phyloP scores from a whole-genome alignment of 768 basidiomycete species.

The Suillus variegatus region DNA sequence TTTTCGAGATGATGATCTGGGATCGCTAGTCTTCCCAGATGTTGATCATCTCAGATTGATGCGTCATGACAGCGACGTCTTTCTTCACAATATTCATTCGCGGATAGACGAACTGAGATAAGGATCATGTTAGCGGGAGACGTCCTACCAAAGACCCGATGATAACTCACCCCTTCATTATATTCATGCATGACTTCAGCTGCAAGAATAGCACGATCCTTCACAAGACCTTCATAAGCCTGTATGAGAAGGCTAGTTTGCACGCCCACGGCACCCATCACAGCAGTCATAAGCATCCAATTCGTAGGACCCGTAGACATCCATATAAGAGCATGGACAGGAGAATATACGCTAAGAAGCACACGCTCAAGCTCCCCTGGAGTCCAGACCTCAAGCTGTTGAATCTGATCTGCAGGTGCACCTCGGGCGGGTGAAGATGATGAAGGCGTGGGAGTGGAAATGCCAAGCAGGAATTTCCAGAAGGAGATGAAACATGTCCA shows the following conservation, averaged over 20 bases:
- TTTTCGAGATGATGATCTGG: not conserved
- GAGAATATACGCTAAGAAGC: constrained; percentile 78
- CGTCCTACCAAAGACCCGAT: not conserved
- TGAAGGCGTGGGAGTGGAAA: constrained; percentile 47
- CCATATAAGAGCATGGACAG: constrained; percentile 75
- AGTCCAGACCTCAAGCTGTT: constrained; percentile 77
- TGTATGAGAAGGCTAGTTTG: constrained; percentile 49
- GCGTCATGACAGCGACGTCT: constrained; percentile 85
- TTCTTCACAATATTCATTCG: constrained; percentile 72
- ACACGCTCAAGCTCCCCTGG: constrained; percentile 71
- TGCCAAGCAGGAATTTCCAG: constrained; percentile 68
- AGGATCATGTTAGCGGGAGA: not conserved
- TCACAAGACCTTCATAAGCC: constrained; percentile 63
- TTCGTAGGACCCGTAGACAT: constrained; percentile 67
- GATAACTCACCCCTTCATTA: constrained; percentile 63
- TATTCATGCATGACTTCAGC: constrained; percentile 86
- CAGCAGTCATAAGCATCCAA: constrained; percentile 70
- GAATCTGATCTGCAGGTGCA: constrained; percentile 54
- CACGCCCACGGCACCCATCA: constrained; percentile 66
- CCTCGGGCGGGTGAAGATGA: constrained; percentile 32
- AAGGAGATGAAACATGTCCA: constrained; percentile 58
- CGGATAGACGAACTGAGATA: constrained; percentile 77
- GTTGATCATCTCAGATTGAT: constrained; percentile 75
- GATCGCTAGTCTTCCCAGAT: constrained; percentile 45
- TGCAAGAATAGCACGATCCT: constrained; percentile 73